A percentile compares a stretch with the other conserved stretches of the same genome.
Conservation (phyloP, 192 early-diverging fungal genomes). For the Entomortierella chlamydospora region DNA sequence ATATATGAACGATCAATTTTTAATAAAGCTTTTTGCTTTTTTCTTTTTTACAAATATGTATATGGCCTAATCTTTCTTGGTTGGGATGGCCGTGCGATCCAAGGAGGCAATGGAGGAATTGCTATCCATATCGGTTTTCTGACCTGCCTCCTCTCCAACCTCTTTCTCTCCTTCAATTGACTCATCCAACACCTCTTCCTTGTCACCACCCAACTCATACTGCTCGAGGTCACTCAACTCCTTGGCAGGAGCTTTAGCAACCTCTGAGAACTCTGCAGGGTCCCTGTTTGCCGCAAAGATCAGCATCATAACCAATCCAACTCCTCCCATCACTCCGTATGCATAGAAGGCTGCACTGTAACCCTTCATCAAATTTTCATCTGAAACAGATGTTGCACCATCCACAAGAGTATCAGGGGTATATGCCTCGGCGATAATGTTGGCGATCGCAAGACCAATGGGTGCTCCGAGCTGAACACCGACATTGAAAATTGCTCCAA, state of each 20-base stretch:
- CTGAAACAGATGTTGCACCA: neutral
- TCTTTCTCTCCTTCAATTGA: neutral
- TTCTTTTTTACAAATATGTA: too few relatives aligned
- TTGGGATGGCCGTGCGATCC: too few relatives aligned
- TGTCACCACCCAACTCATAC: neutral
- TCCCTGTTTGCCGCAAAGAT: slow-evolving; percentile 2
- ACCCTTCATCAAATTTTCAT: slow-evolving; percentile 9
- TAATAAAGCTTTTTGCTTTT: too few relatives aligned
- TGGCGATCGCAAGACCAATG: slow-evolving; percentile 48
- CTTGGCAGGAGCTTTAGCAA: neutral
- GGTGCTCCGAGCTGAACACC: slow-evolving; percentile 46
- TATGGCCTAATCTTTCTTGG: too few relatives aligned
- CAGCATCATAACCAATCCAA: slow-evolving; percentile 13
- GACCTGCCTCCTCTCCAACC: neutral
- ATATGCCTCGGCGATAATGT: slow-evolving; percentile 19
- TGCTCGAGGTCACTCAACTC: neutral
- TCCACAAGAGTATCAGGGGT: too few relatives aligned
- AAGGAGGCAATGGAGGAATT: neutral
- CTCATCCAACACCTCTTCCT: neutral
- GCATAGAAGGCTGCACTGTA: slow-evolving; percentile 35
- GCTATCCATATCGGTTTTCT: too few relatives aligned
- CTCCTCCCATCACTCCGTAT: slow-evolving; percentile 25
- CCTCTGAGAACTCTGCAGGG: slow-evolving; percentile 3
- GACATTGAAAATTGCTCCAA: slow-evolving; percentile 41
- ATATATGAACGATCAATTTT: too few relatives aligned